Conservation (phyloP, 257 asterid genomes). For the Solanum pimpinellifolium region DNA sequence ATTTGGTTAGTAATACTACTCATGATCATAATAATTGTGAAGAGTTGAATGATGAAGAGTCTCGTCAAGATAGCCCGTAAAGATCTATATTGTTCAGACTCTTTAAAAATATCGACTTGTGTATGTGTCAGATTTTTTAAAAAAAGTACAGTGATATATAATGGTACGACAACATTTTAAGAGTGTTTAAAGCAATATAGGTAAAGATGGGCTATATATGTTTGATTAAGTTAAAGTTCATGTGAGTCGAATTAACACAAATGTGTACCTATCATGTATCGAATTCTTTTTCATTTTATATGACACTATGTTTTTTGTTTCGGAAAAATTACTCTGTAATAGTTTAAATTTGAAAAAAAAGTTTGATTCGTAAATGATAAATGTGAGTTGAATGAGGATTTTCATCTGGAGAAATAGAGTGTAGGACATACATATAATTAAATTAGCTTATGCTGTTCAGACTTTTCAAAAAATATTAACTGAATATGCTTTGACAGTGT, state of each 20-base stretch:
- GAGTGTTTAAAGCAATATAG: not conserved
- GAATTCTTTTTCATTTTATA: not conserved
- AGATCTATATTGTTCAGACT: not conserved
- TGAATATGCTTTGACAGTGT: not conserved
- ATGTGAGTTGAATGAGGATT: not conserved
- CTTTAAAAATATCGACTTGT: not conserved
- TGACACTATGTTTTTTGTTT: not conserved
- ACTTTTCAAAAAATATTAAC: not conserved
- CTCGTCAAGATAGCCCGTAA: not conserved
- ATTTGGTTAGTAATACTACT: constrained; percentile 20
- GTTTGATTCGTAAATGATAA: not conserved
- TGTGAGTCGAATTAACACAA: not conserved
- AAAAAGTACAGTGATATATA: not conserved
- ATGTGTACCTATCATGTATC: not conserved
- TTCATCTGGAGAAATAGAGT: not conserved
- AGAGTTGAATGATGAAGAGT: not conserved
- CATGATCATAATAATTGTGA: not conserved
- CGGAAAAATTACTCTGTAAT: not conserved
- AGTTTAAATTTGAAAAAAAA: not conserved
- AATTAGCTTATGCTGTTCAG: not conserved
- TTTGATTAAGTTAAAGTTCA: not conserved
- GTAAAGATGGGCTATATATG: not conserved
- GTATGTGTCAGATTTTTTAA: not conserved
- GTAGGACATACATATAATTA: not conserved
- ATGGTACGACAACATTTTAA: not conserved